Evolutionary conservation across 768 basidiomycete genomes (phyloP), one percentile per base, ranked within the genome.

Genomic region (Rhizopogon vesiculosus): DNA sequence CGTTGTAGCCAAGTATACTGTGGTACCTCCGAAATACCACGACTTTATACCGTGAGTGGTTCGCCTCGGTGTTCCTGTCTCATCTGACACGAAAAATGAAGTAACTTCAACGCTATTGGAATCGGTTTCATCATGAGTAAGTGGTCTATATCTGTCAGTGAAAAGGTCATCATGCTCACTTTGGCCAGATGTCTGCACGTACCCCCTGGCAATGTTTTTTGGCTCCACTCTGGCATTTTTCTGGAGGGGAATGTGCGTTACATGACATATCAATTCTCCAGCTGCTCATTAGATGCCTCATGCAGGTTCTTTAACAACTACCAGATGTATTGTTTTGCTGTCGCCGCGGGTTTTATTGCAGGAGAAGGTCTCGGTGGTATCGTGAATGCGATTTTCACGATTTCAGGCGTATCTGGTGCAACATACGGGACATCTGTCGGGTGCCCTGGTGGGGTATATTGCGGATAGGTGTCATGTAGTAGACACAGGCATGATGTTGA

Each of bases 1-100:
- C 6, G 73, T 84, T 33, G 49, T 80, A n/a, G 65, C 73, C 29
- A 81, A 78, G 61, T 56, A 63, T 13, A 58, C 53, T 18, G 35
- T 60, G 41, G 60, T 66, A n/a, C 67, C 64, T 13, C 57, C 64
- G 0, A 66, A 57, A 51, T 60, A 67, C 45, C 64, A 66, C 1
- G 45, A 49, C 4, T 64, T 42, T 13, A 45, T 68, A 12, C 66
- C 65, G 61, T 66, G 59, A 38, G 48, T 35, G 18, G 18, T 31
- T 54, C 25, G 39, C 25, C 25, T 48, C 16, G 1, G 41, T 6
- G 46, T 5, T 8, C 13, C 15, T 29, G 31, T n/a, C 33, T 18
- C 15, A 53, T 29, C 42, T 39, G 9, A 49, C 45, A 3, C 48
- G 13, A n/a, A 51, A 25, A 49, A 45, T 1, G 3, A 33, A 64